Evolutionary conservation across 306 rosid species (phyloP), one percentile per base, ranked within the genome.

Genomic region (Prunus davidiana): DNA sequence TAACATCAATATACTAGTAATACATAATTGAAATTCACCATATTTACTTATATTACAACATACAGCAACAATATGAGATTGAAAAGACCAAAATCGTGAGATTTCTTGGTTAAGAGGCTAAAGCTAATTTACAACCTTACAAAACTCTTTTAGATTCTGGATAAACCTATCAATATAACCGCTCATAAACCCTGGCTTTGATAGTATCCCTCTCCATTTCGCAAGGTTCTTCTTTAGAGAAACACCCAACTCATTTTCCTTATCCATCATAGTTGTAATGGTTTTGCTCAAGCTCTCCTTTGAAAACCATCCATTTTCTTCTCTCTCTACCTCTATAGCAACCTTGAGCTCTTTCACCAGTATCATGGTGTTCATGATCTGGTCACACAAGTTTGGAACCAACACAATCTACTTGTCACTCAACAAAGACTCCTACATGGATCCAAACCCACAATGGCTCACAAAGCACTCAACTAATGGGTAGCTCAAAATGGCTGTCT

Each of bases 231-330:
- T 63, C 82, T 73, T 85, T 69, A 88, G 28, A 14, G 13, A 32
- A 4, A 15, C 49, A 61, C 80, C 82, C 7, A 88, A 64, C 41
- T 83, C 83, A 77, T 81, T 71, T 0, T 52, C 78, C 54, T 32
- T 13, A 50, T 80, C 85, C 85, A 88, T 88, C 77, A 84, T 84
- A 2, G 19, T 52, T 58, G 46, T 76, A 64, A 86, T 77, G 6
- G 87, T 81, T 57, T 82, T 47, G 3, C 81, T 51, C 82, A 84
- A 50, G 6, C 83, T 65, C 72, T 86, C 87, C n/a, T 79, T 86
- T 0, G 88, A 74, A 54, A 84, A 71, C 81, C 84, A 82, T 0
- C 80, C 67, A 12, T 61, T 75, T 43, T 78, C 84, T 1, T 58
- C 76, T 66, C 62, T 84, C 70, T 78, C 52, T 55, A 73, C 88